Percentiles rank a stretch among this genome's conserved stretches.
phyloP scores from a whole-genome alignment of 148 eudicot species.

The Spergularia bocconei region DNA sequence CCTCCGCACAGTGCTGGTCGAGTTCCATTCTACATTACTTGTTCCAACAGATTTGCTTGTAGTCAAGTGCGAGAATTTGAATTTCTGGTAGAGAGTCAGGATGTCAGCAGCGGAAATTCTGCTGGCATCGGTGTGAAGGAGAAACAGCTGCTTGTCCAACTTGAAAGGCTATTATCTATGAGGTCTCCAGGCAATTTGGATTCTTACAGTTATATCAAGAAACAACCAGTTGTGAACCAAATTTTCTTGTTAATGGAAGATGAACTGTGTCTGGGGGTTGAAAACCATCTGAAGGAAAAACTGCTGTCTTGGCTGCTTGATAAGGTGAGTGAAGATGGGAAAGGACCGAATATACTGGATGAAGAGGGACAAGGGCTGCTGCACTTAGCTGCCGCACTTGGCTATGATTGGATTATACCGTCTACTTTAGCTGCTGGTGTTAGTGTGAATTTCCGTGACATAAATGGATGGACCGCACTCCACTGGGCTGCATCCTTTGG shows the following conservation, averaged over 20 bases:
- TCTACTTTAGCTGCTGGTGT: slow-evolving; percentile 57
- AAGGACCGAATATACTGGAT: slow-evolving; percentile 51
- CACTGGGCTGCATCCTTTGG: slow-evolving; percentile 85
- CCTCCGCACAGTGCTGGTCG: slow-evolving; percentile 74
- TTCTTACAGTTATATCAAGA: slow-evolving; percentile 25
- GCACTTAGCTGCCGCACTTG: slow-evolving; percentile 71
- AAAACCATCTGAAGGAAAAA: slow-evolving; percentile 42
- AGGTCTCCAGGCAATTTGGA: slow-evolving; percentile 20
- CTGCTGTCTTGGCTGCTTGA: slow-evolving; percentile 47
- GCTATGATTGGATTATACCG: slow-evolving; percentile 61
- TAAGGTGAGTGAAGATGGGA: slow-evolving; percentile 47
- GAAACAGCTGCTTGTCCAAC: slow-evolving; percentile 35
- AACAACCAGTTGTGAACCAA: slow-evolving; percentile 29
- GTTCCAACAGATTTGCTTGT: slow-evolving; percentile 95
- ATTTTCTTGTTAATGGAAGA: slow-evolving; percentile 35
- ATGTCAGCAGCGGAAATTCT: slow-evolving; percentile 33
- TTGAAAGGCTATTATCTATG: slow-evolving; percentile 35
- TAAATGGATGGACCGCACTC: slow-evolving; percentile 71
- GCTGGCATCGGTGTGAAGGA: slow-evolving; percentile 40
- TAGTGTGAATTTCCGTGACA: slow-evolving; percentile 62
- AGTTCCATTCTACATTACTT: slow-evolving; percentile 83
- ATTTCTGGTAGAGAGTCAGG: slow-evolving; percentile 40
- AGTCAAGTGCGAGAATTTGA: slow-evolving; percentile 98
- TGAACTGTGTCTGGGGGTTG: slow-evolving; percentile 30
- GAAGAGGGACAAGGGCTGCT: slow-evolving; percentile 61